These are phyloP conservation scores for Polygonum aviculare DNA, from an alignment of 148 eudicot species.

Conservation along the genomic window DNA sequence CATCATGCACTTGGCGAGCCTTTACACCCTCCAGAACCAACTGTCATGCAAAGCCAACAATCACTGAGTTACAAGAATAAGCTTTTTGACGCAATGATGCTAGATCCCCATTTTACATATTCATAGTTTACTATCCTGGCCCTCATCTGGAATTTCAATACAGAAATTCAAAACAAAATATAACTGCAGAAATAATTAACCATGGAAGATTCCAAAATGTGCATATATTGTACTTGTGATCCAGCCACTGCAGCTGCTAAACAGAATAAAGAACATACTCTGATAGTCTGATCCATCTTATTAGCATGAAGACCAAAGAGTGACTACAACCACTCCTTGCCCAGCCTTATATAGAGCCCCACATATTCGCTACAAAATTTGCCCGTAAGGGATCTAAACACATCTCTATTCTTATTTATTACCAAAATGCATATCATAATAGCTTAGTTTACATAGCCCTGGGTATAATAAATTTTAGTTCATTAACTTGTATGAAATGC, in stretches of 20 bases:
- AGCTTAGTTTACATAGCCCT: too few relatives aligned
- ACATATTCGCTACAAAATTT: neutral
- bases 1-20: constrained; percentile 50
- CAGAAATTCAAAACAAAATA: neutral
- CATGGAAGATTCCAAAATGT: neutral
- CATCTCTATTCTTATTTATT: neutral
- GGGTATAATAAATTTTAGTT: neutral
- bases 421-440: constrained; percentile 14
- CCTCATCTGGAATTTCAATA: neutral
- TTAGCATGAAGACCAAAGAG: neutral
- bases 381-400: neutral
- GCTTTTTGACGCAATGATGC: neutral
- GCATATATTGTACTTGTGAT: neutral
- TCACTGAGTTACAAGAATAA: neutral
- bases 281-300: neutral
- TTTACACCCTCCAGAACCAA: constrained; percentile 70
- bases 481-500: neutral
- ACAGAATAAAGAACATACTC: neutral
- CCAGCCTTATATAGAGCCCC: neutral
- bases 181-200: neutral
- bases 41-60: constrained; percentile 28
- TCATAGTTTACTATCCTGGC: neutral
- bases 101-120: neutral
- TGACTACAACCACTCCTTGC: neutral
- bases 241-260: neutral